phyloP scores from a whole-genome alignment of 441 rosid genomes.

The Erodium moschatum region DNA sequence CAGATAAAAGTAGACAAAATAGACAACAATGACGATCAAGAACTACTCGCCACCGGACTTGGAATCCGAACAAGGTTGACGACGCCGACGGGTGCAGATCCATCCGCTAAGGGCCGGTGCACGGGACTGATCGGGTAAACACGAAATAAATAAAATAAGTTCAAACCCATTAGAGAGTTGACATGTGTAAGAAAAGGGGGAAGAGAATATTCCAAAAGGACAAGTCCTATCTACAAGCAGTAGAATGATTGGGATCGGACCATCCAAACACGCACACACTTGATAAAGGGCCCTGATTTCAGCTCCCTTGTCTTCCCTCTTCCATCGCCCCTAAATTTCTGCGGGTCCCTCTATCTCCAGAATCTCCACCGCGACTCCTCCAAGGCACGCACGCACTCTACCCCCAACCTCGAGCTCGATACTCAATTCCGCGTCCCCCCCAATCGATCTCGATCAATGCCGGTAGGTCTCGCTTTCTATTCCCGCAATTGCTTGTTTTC shows the following conservation, averaged over 20 bases:
- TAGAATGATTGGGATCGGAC: neutral
- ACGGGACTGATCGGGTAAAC: no score
- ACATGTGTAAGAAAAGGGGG: neutral
- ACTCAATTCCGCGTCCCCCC: slow-evolving; percentile 20
- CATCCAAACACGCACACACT: neutral
- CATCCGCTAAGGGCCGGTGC: no score
- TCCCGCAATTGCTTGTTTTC: slow-evolving; percentile 16
- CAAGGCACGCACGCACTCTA: slow-evolving; percentile 8
- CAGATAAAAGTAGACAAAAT: no score
- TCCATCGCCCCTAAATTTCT: slow-evolving; percentile 17
- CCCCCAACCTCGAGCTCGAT: slow-evolving; percentile 3
- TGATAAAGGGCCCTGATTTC: slow-evolving; percentile 23
- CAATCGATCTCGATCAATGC: slow-evolving; percentile 37
- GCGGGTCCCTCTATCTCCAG: slow-evolving; percentile 30
- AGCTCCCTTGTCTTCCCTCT: neutral
- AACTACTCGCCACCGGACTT: no score
- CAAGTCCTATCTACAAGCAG: neutral
- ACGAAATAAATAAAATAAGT: no score
- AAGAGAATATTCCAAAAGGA: slow-evolving; percentile 13
- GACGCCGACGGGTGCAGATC: no score
- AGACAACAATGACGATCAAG: no score
- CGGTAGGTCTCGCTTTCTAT: slow-evolving; percentile 24
- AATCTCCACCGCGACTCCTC: slow-evolving; percentile 24
- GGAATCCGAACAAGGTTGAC: no score
- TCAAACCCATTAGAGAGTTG: no score